Evolutionary conservation across 2,329 filamentous ascomycete species (phyloP), one percentile per base, ranked within the genome.

Genomic region (Myriangium duriaei): DNA sequence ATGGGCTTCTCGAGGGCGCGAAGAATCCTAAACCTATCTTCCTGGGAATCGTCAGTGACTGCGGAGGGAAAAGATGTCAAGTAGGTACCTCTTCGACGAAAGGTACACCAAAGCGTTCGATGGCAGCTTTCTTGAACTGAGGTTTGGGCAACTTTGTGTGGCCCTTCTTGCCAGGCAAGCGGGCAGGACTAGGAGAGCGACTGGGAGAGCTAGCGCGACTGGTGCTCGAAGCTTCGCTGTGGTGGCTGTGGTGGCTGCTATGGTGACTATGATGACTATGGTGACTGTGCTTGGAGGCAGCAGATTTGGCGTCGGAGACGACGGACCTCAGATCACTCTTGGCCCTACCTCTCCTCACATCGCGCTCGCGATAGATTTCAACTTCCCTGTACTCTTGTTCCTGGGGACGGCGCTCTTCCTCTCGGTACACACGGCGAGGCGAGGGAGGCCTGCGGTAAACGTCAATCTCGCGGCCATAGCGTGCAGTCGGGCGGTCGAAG

Each of bases 1-100:
- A 94, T 85, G 12, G 88, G 76, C 50, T 92, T 87, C 11, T 84
- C 82, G 4, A 96, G 69, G 7, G 88, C 87, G 53, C 83, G 80
- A 49, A 81, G 76, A 21, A 96, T 76, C 37, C 94, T 73, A 49
- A 91, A 76, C 14, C 80, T 81, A 48, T 81, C 79, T 28, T 81
- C 84, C 82, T 91, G 47, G 5, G 5, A 21, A 39, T 37, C 49
- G 46, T 71, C 43, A 65, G 61, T 29, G 40, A n/a, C n/a, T n/a
- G n/a, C n/a, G n/a, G n/a, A n/a, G 37, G 30, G 24, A 6, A 30
- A 35, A 11, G 5, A 5, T 7, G 2, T 5, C 7, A 11, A 3
- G 34, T 5, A 37, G 7, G 7, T 7, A 87, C 84, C 69, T 94
- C 85, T 63, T 92, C 82, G 40, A 83, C 72, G 50, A 78, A 95